A percentile compares a stretch with the other conserved stretches of the same genome.
Conservation (phyloP, 345 rosid species). For the Nasturtium officinale region DNA sequence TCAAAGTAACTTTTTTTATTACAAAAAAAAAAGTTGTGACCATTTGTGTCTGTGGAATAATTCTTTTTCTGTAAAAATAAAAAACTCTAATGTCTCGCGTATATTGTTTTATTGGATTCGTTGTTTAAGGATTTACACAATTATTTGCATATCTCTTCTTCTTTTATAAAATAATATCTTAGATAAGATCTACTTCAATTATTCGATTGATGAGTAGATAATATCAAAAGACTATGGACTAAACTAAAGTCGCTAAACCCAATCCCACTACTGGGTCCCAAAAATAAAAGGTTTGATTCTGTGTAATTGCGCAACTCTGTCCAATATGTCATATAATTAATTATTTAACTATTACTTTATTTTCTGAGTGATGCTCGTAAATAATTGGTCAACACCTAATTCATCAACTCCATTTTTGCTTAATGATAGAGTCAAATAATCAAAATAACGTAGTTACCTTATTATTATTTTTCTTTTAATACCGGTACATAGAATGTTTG, state of each 20-base stretch:
- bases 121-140: background rate
- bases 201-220: slow-evolving; percentile 24
- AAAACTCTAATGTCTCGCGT: background rate
- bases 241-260: background rate
- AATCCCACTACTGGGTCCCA: slow-evolving; percentile 17
- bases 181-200: slow-evolving; percentile 14
- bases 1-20: background rate
- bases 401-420: slow-evolving; percentile 6
- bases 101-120: background rate
- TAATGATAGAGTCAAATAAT: background rate
- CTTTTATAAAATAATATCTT: background rate
- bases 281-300: background rate
- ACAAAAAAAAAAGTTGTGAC: background rate
- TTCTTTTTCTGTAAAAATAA: background rate
- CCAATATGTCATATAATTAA: background rate
- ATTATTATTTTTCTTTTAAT: background rate
- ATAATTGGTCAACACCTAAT: slow-evolving; percentile 31
- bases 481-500: background rate
- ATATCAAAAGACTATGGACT: background rate
- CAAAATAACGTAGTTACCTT: background rate
- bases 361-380: background rate
- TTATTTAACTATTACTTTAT: background rate
- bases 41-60: background rate
- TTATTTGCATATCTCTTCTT: slow-evolving; percentile 5
- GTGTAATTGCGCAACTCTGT: slow-evolving; percentile 10